Evolutionary conservation across 768 basidiomycete species (phyloP), one percentile per base, ranked within the genome.

Genomic region (Polyporus arcularius): DNA sequence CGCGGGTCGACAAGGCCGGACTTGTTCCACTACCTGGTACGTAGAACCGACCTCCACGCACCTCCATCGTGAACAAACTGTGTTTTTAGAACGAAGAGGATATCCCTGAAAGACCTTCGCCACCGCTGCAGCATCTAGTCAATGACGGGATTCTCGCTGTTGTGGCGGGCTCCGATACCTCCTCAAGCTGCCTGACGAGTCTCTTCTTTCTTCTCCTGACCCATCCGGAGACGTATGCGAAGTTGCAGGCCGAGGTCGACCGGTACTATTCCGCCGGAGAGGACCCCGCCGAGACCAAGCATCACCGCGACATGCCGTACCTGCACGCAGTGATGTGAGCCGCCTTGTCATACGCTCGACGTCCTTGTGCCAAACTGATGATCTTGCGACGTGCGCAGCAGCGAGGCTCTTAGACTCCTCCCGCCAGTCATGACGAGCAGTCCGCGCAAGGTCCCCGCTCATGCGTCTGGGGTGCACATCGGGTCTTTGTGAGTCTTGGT

Each of bases 271-370:
- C 71, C 2, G 38, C 43, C 0, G 65, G 59, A 0, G 63, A 66
- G 48, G 64, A 68, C 30, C 53, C 75, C 21, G 57, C 64, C 18
- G 51, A 61, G 1, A 39, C 41, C 38, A 50, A 67, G 47, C 58
- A 68, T 18, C 60, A 65, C 26, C 53, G 65, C 1, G 41, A 67
- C 18, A 69, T 79, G 62, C 68, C 65, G 3, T 70, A 71, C 47
- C 64, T 80, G 45, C 73, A 74, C 51, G 79, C 74, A 21, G 65
- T 71, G 39, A 70, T 77, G 75, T 75, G 49, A 48, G 70, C 10
- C 18, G 12, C 11, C 18, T 18, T 2, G 16, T 4, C 8, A 11
- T 14, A 16, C 35, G 32, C 21, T 26, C 56, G 55, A 14, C 16
- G 2, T 35, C 9, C 32, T 4, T 39, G 12, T 38, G 11, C 16